Conservation (phyloP, 225 moss, liverwort and hornwort species). For the Polytrichum commune region DNA sequence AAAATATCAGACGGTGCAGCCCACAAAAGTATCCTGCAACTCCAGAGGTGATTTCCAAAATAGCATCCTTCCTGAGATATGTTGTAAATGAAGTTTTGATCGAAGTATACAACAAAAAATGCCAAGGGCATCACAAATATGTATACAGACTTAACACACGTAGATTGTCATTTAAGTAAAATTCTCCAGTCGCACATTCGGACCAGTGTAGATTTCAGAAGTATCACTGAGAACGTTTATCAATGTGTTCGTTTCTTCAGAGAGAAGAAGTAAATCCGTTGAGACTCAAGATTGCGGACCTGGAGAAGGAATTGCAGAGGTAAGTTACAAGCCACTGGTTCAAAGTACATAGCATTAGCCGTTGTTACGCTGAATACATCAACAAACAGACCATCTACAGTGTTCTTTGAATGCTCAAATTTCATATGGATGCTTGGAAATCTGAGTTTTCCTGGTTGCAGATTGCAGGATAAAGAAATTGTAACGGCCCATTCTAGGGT, state of each 20-base stretch:
- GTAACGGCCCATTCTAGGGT: constrained; percentile 19
- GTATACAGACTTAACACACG: too few relatives aligned
- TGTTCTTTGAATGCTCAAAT: neutral
- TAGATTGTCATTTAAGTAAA: too few relatives aligned
- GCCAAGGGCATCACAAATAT: too few relatives aligned
- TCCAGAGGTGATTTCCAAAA: constrained; percentile 37
- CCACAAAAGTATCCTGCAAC: constrained; percentile 35
- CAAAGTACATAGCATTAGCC: too few relatives aligned
- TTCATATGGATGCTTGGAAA: neutral
- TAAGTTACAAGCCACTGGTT: neutral
- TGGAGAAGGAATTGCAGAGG: constrained; percentile 28
- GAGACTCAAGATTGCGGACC: constrained; percentile 27
- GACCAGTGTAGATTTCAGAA: too few relatives aligned
- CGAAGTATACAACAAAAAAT: too few relatives aligned
- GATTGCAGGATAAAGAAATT: constrained; percentile 46
- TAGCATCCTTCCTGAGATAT: too few relatives aligned
- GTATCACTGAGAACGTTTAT: too few relatives aligned
- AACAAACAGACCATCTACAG: too few relatives aligned
- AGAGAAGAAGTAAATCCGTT: constrained; percentile 28
- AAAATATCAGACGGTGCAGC: constrained; percentile 43
- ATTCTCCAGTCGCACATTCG: too few relatives aligned
- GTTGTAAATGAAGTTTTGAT: too few relatives aligned
- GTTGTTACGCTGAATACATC: too few relatives aligned
- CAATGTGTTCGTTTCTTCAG: constrained; percentile 14
- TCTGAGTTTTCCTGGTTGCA: constrained; percentile 14